A percentile compares a stretch with the other conserved stretches of the same genome.
Evolutionary conservation across 2,329 filamentous ascomycete genomes (phyloP).

Genomic region (Teratosphaeria nubilosa): DNA sequence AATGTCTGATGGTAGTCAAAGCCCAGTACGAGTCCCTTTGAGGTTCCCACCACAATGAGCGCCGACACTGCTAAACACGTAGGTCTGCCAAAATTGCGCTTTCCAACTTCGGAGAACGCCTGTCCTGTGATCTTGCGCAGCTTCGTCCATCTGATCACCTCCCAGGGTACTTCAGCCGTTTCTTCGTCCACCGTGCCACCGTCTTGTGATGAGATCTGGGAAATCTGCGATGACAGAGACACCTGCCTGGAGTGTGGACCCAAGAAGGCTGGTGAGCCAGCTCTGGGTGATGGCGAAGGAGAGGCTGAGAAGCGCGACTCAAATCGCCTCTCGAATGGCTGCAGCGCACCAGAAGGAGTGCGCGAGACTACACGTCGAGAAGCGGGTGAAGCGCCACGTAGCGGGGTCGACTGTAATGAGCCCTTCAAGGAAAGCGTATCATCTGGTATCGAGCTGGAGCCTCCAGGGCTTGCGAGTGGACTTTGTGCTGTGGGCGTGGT

Average conservation of each 20-base stretch:
- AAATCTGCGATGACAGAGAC: conserved; percentile 29
- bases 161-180: conserved; percentile 73
- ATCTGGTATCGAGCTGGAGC: conserved; percentile 67
- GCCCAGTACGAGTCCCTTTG: conserved; percentile 85
- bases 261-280: conserved; percentile 68
- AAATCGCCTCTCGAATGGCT: conserved; percentile 91
- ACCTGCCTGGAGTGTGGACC: conserved; percentile 64
- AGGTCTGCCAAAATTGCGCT: conserved; percentile 81
- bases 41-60: conserved; percentile 80
- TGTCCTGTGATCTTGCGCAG: conserved; percentile 81
- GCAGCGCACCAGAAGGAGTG: conserved; percentile 68
- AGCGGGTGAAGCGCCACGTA: conserved; percentile 58
- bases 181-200: conserved; percentile 36
- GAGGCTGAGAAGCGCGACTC: conserved; percentile 71
- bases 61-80: conserved; percentile 85
- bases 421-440: conserved; percentile 73
- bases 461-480: conserved; percentile 52
- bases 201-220: conserved; percentile 61
- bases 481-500: conserved; percentile 17
- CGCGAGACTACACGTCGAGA: conserved; percentile 53
- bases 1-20: conserved; percentile 97
- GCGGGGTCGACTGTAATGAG: conserved; percentile 51
- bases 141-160: conserved; percentile 92
- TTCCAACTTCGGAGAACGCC: conserved; percentile 84
- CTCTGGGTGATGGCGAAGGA: conserved; percentile 51